These are phyloP conservation scores for Aristolochia californica DNA, from an alignment of 164 flowering plant genomes.

Conservation along the genomic window DNA sequence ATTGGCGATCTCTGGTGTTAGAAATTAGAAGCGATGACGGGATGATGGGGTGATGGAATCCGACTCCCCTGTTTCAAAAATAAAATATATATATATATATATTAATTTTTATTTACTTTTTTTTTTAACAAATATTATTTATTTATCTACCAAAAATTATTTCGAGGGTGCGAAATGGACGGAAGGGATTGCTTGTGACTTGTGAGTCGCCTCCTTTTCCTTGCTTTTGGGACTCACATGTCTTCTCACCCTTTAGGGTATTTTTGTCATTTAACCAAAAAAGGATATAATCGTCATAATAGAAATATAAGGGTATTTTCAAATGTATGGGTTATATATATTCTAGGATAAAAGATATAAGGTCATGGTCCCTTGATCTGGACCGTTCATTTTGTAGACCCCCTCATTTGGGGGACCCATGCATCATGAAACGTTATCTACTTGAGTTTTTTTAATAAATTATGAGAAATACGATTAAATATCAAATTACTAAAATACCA, in stretches of 20 bases:
- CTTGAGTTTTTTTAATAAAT: too few relatives aligned
- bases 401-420: too few relatives aligned
- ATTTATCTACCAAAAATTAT: constrained; percentile 4
- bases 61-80: constrained; percentile 6
- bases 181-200: constrained; percentile 37
- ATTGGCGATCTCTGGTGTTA: constrained; percentile 35
- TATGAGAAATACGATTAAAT: too few relatives aligned
- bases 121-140: neutral
- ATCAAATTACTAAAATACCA: too few relatives aligned
- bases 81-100: neutral
- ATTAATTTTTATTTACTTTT: too few relatives aligned
- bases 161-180: constrained; percentile 20
- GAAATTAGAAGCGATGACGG: constrained; percentile 27
- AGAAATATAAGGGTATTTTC: neutral
- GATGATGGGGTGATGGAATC: constrained; percentile 26
- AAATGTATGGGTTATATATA: too few relatives aligned
- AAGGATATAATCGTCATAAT: neutral
- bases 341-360: too few relatives aligned
- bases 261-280: neutral
- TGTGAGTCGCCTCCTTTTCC: constrained; percentile 16
- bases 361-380: too few relatives aligned
- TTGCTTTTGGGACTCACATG: neutral
- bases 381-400: too few relatives aligned
- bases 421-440: too few relatives aligned
- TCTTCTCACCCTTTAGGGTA: neutral